Percentiles rank a stretch among this genome's conserved stretches.
Evolutionary conservation across 208 protist genomes (phyloP).

Genomic region (Borovskyia barvae): DNA sequence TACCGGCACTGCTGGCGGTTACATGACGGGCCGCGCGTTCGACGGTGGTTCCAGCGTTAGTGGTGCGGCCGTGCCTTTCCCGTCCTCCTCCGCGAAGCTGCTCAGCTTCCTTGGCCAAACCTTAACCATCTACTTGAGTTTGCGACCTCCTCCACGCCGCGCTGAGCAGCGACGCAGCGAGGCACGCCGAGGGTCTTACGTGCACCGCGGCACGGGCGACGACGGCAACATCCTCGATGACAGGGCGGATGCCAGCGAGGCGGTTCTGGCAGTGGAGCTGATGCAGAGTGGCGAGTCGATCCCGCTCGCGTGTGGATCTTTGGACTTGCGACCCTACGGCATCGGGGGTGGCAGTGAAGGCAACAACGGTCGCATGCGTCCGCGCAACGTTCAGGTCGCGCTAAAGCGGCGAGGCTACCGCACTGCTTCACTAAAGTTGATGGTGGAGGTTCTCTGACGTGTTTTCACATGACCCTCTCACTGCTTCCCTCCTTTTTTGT

Average conservation of each 20-base stretch:
- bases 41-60: neutral
- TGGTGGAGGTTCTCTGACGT: conserved; percentile 8
- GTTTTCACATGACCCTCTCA: neutral
- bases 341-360: neutral
- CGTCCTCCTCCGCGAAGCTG: conserved; percentile 3
- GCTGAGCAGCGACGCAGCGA: neutral
- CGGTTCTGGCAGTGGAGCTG: conserved; percentile 13
- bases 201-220: neutral
- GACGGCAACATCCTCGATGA: neutral
- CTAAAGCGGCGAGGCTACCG: conserved; percentile 24
- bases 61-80: neutral
- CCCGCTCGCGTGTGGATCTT: conserved; percentile 11
- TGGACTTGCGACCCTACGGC: conserved; percentile 4
- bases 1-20: neutral
- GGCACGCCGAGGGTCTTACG: neutral
- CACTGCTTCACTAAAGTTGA: conserved; percentile 11
- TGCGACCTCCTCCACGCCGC: neutral
- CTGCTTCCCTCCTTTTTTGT: neutral
- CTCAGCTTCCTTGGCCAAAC: conserved; percentile 21
- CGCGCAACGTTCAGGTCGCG: conserved; percentile 11
- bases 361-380: neutral
- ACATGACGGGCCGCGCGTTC: neutral
- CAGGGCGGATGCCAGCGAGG: neutral
- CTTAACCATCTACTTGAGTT: conserved; percentile 2
- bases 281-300: conserved; percentile 8